Evolutionary conservation across 2,329 filamentous ascomycete genomes (phyloP), one percentile per base, ranked within the genome.

Genomic region (Pseudopithomyces maydicus): DNA sequence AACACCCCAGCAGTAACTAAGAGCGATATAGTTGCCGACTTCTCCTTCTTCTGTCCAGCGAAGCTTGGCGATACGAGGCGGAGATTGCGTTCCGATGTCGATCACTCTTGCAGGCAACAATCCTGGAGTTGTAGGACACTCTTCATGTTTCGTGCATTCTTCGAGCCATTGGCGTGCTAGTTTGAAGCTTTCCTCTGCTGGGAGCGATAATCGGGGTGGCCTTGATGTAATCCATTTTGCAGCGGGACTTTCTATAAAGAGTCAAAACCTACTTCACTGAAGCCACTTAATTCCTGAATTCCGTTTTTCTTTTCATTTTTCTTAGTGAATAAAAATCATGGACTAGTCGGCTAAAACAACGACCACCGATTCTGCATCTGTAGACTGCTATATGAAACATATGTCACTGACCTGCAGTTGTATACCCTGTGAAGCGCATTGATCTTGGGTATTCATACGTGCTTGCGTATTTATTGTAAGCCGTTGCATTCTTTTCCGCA

Each of bases 1-100:
- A 2, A 52, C 59, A 26, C 58, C 58, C 60, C 57, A 63, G 44
- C 60, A 63, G 29, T 63, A 63, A 4, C 43, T 47, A 3, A 62
- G 42, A 17, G 46, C 42, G 12, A 52, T 38, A 20, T 62, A 59
- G 14, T 48, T 2, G 7, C 51, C 51, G 8, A 15, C 20, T 42
- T 58, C 59, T n/a, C 52, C 56, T 29, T 54, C 49, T 23, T 56
- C 54, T n/a, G 53, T 62, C 52, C 52, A 56, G 26, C 56, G 41
- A 19, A 61, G 43, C 23, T 44, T 53, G n/a, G 55, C 58, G 2
- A 19, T 51, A 10, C 48, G 46, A 12, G 52, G 44, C 5, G 55
- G 48, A 19, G 32, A 53, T 3, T 26, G 47, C 6, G 51, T 50
- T 19, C 58, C 58, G n/a, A 61, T 19, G 41, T 61, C 58, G 14